Evolutionary conservation across 164 flowering plant species (phyloP).

Genomic region (Stephania japonica): DNA sequence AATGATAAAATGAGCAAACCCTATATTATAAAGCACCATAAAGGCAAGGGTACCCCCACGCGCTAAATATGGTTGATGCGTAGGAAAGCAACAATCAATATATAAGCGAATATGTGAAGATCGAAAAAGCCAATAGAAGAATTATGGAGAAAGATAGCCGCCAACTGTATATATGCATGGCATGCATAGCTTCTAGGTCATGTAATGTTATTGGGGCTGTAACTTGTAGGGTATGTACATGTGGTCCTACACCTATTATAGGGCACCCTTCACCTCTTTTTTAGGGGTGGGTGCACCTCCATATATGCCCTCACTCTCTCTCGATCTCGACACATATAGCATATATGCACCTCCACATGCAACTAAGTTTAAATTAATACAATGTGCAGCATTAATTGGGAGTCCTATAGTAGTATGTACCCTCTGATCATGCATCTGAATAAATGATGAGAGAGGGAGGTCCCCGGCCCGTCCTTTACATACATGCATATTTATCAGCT

Average conservation of each 20-base stretch:
- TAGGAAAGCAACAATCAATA: no score
- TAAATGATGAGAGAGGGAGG: not conserved
- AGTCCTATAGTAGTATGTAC: not conserved
- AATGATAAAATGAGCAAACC: no score
- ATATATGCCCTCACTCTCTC: not conserved
- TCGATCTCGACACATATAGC: not conserved
- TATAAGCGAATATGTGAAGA: not conserved
- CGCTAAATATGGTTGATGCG: no score
- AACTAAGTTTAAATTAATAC: not conserved
- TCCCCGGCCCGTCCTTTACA: not conserved
- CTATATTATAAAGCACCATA: no score
- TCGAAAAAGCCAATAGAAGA: conserved; percentile 1
- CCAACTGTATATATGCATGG: not conserved
- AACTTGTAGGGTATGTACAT: not conserved
- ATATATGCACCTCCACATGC: conserved; percentile 1
- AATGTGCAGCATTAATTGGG: not conserved
- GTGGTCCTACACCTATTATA: conserved; percentile 1
- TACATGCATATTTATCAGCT: not conserved
- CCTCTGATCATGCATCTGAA: not conserved
- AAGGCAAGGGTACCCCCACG: no score
- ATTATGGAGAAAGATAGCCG: not conserved
- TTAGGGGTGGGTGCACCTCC: not conserved
- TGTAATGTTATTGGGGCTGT: not conserved
- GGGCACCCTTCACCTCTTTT: not conserved
- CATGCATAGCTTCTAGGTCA: not conserved